Percentiles rank a stretch among this genome's conserved stretches.
Evolutionary conservation across 192 early-diverging fungal species (phyloP).

Genomic region (Coemansia asiatica): DNA sequence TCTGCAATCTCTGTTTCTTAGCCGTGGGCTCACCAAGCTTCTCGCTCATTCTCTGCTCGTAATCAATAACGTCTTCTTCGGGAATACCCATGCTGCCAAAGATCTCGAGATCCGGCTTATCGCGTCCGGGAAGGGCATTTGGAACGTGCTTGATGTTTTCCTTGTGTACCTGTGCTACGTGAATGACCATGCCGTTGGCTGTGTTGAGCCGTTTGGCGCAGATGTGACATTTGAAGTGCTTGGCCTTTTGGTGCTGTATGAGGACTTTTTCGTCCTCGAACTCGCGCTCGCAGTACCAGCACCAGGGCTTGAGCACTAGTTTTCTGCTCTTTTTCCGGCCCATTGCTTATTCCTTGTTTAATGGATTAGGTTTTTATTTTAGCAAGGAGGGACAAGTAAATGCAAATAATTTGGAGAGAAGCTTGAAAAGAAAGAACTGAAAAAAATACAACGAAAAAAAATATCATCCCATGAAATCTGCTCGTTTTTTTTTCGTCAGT

Average conservation of each 20-base stretch:
- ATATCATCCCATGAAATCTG: background rate
- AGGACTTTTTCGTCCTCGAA: slow-evolving; percentile 95
- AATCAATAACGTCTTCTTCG: slow-evolving; percentile 69
- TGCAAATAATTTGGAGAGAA: too few species aligned
- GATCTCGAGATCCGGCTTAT: slow-evolving; percentile 86
- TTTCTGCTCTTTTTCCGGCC: slow-evolving; percentile 67
- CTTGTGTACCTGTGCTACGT: slow-evolving; percentile 93
- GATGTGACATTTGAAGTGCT: slow-evolving; percentile 89
- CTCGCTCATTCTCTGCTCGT: slow-evolving; percentile 58
- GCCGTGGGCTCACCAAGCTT: slow-evolving; percentile 48
- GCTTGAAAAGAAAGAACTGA: background rate
- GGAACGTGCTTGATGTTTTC: slow-evolving; percentile 73
- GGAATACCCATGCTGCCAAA: slow-evolving; percentile 95
- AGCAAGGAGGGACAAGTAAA: slow-evolving; percentile 4
- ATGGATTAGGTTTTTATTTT: too few species aligned
- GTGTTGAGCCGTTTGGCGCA: slow-evolving; percentile 87
- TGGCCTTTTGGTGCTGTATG: slow-evolving; percentile 88
- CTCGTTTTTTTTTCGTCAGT: background rate
- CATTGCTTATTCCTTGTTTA: slow-evolving; percentile 15
- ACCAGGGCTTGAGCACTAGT: slow-evolving; percentile 70
- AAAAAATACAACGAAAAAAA: background rate
- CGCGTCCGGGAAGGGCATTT: slow-evolving; percentile 81
- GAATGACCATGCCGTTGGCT: slow-evolving; percentile 86
- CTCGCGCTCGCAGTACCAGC: slow-evolving; percentile 94
- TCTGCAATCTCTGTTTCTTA: slow-evolving; percentile 48